Evolutionary conservation across 306 rosid species (phyloP).

Genomic region (Begonia masoniana): DNA sequence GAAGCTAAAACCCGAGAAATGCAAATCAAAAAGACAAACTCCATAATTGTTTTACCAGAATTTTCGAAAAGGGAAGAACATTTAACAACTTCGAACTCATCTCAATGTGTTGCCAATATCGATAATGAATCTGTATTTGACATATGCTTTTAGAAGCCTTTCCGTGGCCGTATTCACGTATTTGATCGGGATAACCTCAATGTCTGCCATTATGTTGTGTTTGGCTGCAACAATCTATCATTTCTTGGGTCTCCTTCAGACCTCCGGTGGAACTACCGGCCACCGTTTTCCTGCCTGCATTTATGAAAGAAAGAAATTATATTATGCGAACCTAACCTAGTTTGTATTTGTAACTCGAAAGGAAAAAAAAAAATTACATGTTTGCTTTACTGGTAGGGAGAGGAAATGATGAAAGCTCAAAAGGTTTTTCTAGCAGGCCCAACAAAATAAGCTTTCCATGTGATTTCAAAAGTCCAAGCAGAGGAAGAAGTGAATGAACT

Average conservation of each 20-base stretch:
- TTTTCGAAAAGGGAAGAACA: too few relatives aligned
- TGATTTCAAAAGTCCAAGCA: conserved; percentile 11
- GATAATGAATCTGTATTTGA: conserved; percentile 13
- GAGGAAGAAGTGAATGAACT: conserved; percentile 8
- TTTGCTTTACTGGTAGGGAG: conserved; percentile 17
- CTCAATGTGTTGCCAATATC: conserved; percentile 9
- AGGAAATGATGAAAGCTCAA: conserved; percentile 18
- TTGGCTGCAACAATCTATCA: conserved; percentile 21
- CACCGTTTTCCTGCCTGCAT: conserved; percentile 23
- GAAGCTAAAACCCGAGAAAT: too few relatives aligned
- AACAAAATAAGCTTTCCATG: conserved; percentile 27
- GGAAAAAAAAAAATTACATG: too few relatives aligned
- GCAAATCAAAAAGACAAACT: too few relatives aligned
- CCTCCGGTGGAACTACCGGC: conserved; percentile 35
- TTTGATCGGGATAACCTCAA: conserved; percentile 9
- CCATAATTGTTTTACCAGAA: too few relatives aligned
- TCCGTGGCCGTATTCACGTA: conserved; percentile 11
- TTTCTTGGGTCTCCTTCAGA: conserved; percentile 38
- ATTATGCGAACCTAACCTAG: too few relatives aligned
- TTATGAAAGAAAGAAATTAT: neutral
- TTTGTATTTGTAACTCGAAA: too few relatives aligned
- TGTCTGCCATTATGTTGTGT: conserved; percentile 9
- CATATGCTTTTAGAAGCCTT: conserved; percentile 5
- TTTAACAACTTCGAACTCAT: too few relatives aligned
- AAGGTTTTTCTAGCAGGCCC: conserved; percentile 17